Percentiles rank a stretch among this genome's conserved stretches.
phyloP scores from a whole-genome alignment of 139 green algal genomes.

The Protoeuglena noctilucae region DNA sequence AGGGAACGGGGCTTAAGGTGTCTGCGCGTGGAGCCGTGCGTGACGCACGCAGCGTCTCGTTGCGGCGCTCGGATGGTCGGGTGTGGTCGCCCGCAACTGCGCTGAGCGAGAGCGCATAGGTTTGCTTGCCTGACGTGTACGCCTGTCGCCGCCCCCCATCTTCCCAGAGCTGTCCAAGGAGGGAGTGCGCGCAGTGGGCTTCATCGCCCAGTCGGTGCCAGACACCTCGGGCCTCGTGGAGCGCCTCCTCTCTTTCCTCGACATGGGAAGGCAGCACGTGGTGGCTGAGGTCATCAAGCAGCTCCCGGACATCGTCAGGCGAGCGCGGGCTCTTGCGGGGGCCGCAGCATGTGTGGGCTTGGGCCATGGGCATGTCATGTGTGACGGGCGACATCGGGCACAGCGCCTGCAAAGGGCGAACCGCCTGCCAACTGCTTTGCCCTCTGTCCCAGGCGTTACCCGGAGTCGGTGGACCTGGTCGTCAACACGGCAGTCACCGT shows the following conservation, averaged over 20 bases:
- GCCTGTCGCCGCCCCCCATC: conserved; percentile 45
- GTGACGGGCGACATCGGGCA: too few relatives aligned
- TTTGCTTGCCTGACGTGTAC: too few relatives aligned
- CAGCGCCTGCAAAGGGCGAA: too few relatives aligned
- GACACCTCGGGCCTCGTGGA: conserved; percentile 77
- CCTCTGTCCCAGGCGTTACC: too few relatives aligned
- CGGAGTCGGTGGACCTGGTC: background rate
- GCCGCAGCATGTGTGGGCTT: too few relatives aligned
- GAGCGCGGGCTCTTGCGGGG: too few relatives aligned
- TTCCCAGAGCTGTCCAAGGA: conserved; percentile 47
- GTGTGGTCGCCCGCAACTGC: background rate
- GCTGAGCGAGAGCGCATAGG: conserved; percentile 46
- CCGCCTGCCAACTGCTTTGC: too few relatives aligned
- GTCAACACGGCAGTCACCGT: background rate
- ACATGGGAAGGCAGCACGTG: conserved; percentile 39
- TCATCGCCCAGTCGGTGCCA: conserved; percentile 49
- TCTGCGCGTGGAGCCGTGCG: too few relatives aligned
- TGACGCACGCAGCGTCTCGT: too few relatives aligned
- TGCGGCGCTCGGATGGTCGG: too few relatives aligned
- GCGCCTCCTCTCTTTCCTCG: conserved; percentile 79
- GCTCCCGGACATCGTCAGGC: background rate
- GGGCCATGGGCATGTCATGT: too few relatives aligned
- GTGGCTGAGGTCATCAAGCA: conserved; percentile 39
- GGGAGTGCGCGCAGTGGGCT: conserved; percentile 48
- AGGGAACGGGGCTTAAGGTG: too few relatives aligned